Evolutionary conservation across 305 asterid species (phyloP), one percentile per base, ranked within the genome.

Genomic region (Fraxinus platypoda): DNA sequence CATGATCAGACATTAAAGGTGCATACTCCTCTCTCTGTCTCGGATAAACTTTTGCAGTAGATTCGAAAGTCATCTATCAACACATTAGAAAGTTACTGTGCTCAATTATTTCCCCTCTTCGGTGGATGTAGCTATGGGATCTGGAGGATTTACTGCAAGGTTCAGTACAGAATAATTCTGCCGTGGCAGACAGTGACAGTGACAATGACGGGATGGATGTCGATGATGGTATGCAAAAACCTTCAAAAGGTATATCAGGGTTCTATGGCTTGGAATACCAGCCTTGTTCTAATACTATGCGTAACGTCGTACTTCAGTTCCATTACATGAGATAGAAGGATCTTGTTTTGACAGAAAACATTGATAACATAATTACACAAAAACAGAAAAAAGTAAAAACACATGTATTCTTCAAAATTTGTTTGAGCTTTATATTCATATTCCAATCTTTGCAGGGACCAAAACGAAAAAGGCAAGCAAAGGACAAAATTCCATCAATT

Each of bases 1-100:
- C 98, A 95, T 87, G 99, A 95, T 84, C 86, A 91, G 54, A 89
- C 86, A 52, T 82, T 95, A 72, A 92, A 95, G 98, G 98, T 93
- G 46, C 80, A 76, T 23, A 17, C 1, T 0, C 57, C 41, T 62
- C 76, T 75, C 57, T 21, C 34, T 28, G 3, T 77, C 76, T 80
- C 79, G 6, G 43, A 37, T 37, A 12, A 62, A 68, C 12, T 83
- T 59, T 73, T 28, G 7, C 30, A 31, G 38, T 74, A 54, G 25
- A 73, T 79, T 52, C n/a, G 1, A 2, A 81, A 77, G 38, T 25
- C 0, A 54, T 73, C 43, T 75, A 62, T 34, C n/a, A n/a, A 1
- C 66, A 0, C 74, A 59, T 49, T 19, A n/a, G 9, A 28, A 21
- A 49, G 37, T 46, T 0, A 68, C 2, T 1, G 71, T 35, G 75